Evolutionary conservation across 345 rosid genomes (phyloP).

Genomic region (Eucalyptus cladocalyx): DNA sequence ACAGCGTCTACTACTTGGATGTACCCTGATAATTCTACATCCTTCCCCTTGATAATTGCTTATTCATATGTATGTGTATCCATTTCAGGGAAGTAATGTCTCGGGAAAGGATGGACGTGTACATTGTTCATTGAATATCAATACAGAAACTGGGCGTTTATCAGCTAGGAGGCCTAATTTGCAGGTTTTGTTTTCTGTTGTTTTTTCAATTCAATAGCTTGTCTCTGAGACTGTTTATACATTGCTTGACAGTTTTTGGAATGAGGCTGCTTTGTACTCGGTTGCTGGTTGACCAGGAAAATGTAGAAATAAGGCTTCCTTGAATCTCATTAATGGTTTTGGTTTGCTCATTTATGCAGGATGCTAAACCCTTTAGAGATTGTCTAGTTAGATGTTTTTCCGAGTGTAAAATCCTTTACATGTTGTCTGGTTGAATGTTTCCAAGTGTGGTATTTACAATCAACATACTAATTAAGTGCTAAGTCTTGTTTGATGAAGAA

Average conservation of each 20-base stretch:
- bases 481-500: neutral
- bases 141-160: slow-evolving; percentile 96
- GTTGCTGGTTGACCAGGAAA: neutral
- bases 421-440: neutral
- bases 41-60: neutral
- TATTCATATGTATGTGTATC: neutral
- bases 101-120: slow-evolving; percentile 80
- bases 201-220: neutral
- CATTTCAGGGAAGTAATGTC: slow-evolving; percentile 55
- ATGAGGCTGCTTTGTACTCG: neutral
- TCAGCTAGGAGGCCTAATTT: slow-evolving; percentile 98
- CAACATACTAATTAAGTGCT: neutral
- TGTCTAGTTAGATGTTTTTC: neutral
- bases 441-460: neutral
- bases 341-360: neutral
- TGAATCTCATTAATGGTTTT: neutral
- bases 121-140: slow-evolving; percentile 95
- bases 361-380: neutral
- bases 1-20: neutral
- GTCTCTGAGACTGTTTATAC: neutral
- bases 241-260: neutral
- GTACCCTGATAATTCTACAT: neutral
- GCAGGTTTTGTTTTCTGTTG: slow-evolving; percentile 37
- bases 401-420: neutral
- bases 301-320: neutral